Conservation (phyloP, 257 asterid species). For the Solanum corneliomulleri region DNA sequence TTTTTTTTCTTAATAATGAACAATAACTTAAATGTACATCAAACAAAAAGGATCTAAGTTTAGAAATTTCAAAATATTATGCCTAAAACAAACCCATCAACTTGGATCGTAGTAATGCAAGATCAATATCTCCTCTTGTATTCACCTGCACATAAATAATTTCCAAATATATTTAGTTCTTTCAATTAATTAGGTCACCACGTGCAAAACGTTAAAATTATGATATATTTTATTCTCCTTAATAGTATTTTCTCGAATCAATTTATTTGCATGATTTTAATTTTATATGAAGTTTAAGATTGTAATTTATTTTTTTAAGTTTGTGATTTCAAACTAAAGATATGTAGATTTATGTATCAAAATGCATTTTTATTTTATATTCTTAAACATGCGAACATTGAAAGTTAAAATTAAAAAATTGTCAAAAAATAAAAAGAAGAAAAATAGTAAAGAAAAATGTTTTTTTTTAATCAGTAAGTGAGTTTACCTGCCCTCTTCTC, state of each 20-base stretch:
- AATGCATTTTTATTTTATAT: too few relatives aligned
- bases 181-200: neutral
- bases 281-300: too few relatives aligned
- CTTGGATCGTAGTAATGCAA: neutral
- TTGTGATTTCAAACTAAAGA: too few relatives aligned
- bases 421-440: fast-evolving
- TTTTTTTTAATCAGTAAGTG: too few relatives aligned
- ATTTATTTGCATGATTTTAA: too few relatives aligned
- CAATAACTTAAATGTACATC: neutral
- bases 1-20: too few relatives aligned
- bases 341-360: too few relatives aligned
- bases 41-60: neutral
- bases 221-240: neutral
- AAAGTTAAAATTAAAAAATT: too few relatives aligned
- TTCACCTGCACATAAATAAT: neutral
- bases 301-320: fast-evolving
- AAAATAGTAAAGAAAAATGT: neutral
- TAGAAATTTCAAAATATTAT: neutral
- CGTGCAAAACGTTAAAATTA: neutral
- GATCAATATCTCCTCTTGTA: slow-evolving; percentile 1
- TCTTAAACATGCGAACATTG: too few relatives aligned
- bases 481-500: too few relatives aligned
- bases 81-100: neutral
- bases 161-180: neutral
- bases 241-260: too few relatives aligned